phyloP scores from a whole-genome alignment of 106 monocot species.

The Posidonia australis region DNA sequence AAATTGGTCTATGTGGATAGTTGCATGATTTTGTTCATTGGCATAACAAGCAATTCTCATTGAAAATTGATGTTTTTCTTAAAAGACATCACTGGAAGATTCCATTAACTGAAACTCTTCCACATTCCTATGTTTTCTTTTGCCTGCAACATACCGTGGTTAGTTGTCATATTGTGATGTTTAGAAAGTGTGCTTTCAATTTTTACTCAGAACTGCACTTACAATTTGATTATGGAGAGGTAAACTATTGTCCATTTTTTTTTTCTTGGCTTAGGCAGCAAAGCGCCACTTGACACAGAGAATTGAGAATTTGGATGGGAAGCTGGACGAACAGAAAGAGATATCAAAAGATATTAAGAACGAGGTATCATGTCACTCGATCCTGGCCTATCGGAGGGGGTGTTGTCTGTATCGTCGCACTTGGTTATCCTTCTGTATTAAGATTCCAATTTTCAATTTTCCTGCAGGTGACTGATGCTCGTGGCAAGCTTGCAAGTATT shows the following conservation, averaged over 20 bases:
- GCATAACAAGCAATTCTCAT: neutral
- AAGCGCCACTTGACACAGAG: conserved; percentile 60
- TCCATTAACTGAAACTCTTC: too few species aligned
- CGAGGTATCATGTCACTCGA: conserved; percentile 25
- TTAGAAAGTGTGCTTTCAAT: too few species aligned
- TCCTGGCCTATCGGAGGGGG: neutral
- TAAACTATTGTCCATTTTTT: neutral
- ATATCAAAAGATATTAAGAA: conserved; percentile 44
- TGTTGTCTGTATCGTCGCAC: neutral
- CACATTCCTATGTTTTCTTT: too few species aligned
- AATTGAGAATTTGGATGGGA: conserved; percentile 55
- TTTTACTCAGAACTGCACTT: too few species aligned
- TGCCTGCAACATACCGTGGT: too few species aligned
- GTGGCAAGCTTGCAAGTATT: conserved; percentile 32
- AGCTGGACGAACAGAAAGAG: conserved; percentile 60
- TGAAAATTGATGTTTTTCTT: too few species aligned
- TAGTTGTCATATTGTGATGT: neutral
- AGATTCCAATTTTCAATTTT: neutral
- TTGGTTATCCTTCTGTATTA: neutral
- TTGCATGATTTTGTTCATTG: neutral
- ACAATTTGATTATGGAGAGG: too few species aligned
- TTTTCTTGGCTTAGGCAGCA: conserved; percentile 29
- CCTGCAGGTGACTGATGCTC: conserved; percentile 45
- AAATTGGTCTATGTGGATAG: neutral
- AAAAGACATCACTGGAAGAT: too few species aligned